Evolutionary conservation across 2,329 filamentous ascomycete species (phyloP), one percentile per base, ranked within the genome.

Genomic region (Nothophoma quercina): DNA sequence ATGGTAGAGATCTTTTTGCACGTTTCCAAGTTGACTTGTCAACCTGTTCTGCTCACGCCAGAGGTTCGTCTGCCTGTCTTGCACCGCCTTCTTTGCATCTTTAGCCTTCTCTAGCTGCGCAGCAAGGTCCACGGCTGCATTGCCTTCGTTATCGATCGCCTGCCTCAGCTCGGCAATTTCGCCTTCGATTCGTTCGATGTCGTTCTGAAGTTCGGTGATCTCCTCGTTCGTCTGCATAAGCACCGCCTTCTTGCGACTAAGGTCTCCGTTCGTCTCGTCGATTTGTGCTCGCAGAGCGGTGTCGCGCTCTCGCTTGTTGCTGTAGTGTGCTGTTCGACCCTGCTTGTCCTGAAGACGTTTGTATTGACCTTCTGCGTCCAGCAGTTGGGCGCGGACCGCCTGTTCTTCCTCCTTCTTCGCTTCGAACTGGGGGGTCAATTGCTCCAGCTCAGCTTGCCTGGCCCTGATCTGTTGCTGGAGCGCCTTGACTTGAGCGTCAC

Each of bases 341-440:
- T 99, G 93, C 74, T 99, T 99, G 42, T 90, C 90, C 69, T 96
- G 91, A 7, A 99, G 83, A 29, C 93, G 87, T 59, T 89, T 86
- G 33, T 90, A 84, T 5, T 85, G 83, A 7, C 88, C 88, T 65
- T 96, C 89, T 0, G 89, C 89, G 41, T 89, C 82, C 38, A 92
- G 88, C 9, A 98, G 81, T 53, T 89, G 85, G 48, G 87, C 81
- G 65, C 87, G 88, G 22, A 90, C 79, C 13, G 85, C 82, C 13
- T 83, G 82, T 70, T 97, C 95, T 53, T 91, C 83, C 43, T 85
- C 81, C 71, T 88, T 91, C 60, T 87, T 87, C 54, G 85, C 80
- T 45, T 87, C 88, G 70, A 91, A 96, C 16, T 89, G 81, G 0
- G 96, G 95, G 10, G 88, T 77, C n/a, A 98, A 78, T 39, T 86